A percentile compares a stretch with the other conserved stretches of the same genome.
phyloP scores from a whole-genome alignment of 176 grass and related monocot species.

The Musa beccarii region DNA sequence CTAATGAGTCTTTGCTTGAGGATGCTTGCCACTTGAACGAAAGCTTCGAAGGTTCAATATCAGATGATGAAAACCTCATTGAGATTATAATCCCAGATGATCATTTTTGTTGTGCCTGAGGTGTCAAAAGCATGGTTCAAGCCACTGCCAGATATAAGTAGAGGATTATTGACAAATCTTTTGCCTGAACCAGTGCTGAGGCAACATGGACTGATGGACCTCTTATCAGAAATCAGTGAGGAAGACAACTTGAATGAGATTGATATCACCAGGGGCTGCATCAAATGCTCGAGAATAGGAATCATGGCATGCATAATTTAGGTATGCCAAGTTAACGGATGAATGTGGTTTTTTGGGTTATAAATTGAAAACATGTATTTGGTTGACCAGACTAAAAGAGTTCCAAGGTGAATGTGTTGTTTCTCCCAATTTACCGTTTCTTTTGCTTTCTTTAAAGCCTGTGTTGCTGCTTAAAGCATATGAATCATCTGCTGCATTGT shows the following conservation, averaged over 20 bases:
- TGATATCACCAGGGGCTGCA: slow-evolving; percentile 13
- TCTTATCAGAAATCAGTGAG: slow-evolving; percentile 11
- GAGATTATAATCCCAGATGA: slow-evolving; percentile 16
- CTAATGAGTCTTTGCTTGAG: neutral
- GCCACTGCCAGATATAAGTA: neutral
- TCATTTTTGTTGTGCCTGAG: neutral
- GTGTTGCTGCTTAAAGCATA: neutral
- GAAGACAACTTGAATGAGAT: slow-evolving; percentile 23
- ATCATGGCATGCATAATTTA: slow-evolving; percentile 2
- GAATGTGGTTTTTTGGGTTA: neutral
- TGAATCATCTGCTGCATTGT: neutral
- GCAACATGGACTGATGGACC: slow-evolving; percentile 14
- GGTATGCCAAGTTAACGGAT: neutral
- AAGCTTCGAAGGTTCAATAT: slow-evolving; percentile 2
- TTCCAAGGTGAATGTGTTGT: too few relatives aligned
- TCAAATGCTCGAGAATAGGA: slow-evolving; percentile 15
- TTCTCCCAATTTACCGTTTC: neutral
- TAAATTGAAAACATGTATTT: neutral
- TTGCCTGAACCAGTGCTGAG: neutral
- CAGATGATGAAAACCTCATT: slow-evolving; percentile 26
- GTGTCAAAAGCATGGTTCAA: neutral
- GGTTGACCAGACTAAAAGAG: too few relatives aligned
- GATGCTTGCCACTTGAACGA: neutral
- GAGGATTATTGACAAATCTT: neutral
- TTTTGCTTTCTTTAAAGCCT: neutral